phyloP scores from a whole-genome alignment of 345 rosid genomes.

The Limnanthes douglasii region DNA sequence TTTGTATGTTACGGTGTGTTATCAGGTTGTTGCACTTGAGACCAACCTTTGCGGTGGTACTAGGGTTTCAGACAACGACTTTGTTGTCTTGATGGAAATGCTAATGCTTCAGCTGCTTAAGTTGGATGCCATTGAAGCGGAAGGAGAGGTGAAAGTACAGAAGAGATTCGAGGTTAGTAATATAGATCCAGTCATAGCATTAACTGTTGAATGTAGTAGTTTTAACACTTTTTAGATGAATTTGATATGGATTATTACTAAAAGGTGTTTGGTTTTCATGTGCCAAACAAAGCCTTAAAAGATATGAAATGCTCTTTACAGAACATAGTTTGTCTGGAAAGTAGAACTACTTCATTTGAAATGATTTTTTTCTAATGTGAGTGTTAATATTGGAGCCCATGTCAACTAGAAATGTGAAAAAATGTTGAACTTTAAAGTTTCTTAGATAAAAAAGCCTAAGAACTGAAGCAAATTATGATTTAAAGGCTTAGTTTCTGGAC shows the following conservation, averaged over 20 bases:
- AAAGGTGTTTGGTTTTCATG: conserved; percentile 2
- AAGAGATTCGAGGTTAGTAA: conserved; percentile 30
- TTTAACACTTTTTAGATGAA: background rate
- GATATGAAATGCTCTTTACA: no score
- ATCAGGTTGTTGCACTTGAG: conserved; percentile 31
- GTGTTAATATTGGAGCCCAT: conserved; percentile 6
- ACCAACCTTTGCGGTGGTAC: conserved; percentile 13
- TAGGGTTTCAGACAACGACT: conserved; percentile 23
- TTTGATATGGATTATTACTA: background rate
- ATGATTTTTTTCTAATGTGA: conserved; percentile 1
- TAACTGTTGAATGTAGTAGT: background rate
- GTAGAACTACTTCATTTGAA: conserved; percentile 5
- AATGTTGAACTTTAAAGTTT: no score
- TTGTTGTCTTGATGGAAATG: conserved; percentile 26
- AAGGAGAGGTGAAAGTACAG: conserved; percentile 39
- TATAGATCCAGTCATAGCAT: background rate
- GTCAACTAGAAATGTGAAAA: no score
- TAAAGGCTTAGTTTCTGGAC: background rate
- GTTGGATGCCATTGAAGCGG: conserved; percentile 27
- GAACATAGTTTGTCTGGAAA: conserved; percentile 15
- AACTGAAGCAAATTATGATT: background rate
- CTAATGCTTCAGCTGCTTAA: conserved; percentile 33
- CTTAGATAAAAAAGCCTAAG: no score
- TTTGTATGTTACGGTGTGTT: conserved; percentile 2
- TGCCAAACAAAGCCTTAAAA: conserved; percentile 7